Evolutionary conservation across 164 flowering plant genomes (phyloP), one percentile per base, ranked within the genome.

Genomic region (Sedum album): DNA sequence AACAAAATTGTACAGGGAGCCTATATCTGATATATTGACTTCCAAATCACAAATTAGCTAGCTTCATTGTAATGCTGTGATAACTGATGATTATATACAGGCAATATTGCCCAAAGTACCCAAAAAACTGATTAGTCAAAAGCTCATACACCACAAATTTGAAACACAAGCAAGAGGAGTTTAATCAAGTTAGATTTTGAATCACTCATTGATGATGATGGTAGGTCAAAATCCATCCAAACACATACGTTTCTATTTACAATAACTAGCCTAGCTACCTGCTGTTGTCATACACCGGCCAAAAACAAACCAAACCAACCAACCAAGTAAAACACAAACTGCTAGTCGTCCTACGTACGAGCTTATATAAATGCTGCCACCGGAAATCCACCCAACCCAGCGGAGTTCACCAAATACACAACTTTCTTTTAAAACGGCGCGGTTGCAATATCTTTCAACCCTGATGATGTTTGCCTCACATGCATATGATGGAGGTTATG

Each of bases 1-100:
- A 82, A 68, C 73, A 93, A 87, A 73, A 86, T 90, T 53, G 96
- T 90, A 25, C 90, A 87, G 76, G 86, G 79, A 15, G 74, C 80
- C 67, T 88, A 88, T 80, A 78, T 89, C 67, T 91, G n/a, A n/a
- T n/a, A n/a, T n/a, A n/a, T n/a, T n/a, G n/a, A n/a, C n/a, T n/a
- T n/a, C n/a, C n/a, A n/a, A n/a, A n/a, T n/a, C n/a, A n/a, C n/a
- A n/a, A n/a, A n/a, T n/a, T n/a, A n/a, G n/a, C n/a, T 10, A 55
- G 60, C 21, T n/a, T 26, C 57, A 51, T 17, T 17, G 57, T 51
- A 18, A 51, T 51, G 57, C 10, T 51, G 57, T n/a, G 25, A 49
- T 18, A 17, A 48, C 18, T 3, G 20, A 14, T 15, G 20, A 11
- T 18, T 14, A 48, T 48, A 17, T 17, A 4, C 5, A 48, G n/a